A percentile compares a stretch with the other conserved stretches of the same genome.
Evolutionary conservation across 2,329 filamentous ascomycete species (phyloP).

Genomic region (Pyricularia pennisetigena): DNA sequence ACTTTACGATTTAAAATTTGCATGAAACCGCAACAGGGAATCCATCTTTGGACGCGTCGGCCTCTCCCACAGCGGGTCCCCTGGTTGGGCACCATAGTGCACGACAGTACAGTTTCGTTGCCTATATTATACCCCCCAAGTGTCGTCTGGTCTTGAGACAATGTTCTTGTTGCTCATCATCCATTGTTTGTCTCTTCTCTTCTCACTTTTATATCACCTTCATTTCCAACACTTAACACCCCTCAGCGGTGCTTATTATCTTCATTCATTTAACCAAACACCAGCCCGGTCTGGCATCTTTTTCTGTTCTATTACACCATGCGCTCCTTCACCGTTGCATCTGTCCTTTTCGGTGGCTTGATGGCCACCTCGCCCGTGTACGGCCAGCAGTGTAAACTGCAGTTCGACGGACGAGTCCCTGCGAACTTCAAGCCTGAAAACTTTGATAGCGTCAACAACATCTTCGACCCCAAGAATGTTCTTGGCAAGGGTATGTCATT

Average conservation of each 20-base stretch:
- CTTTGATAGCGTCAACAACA: constrained; percentile 28
- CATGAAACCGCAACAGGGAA: neutral
- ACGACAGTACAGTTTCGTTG: neutral
- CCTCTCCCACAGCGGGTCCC: neutral
- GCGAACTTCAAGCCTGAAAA: constrained; percentile 22
- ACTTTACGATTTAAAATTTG: neutral
- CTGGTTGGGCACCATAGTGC: neutral
- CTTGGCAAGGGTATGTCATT: constrained; percentile 32
- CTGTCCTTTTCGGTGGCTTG: constrained; percentile 5
- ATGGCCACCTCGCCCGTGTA: constrained; percentile 7
- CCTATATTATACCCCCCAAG: neutral
- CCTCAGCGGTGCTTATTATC: neutral
- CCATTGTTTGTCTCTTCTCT: neutral
- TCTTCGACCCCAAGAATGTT: constrained; percentile 42
- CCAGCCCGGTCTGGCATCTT: neutral
- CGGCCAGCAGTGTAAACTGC: constrained; percentile 24
- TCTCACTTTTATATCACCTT: neutral
- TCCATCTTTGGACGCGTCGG: neutral
- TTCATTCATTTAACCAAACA: neutral
- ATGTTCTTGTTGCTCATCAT: neutral
- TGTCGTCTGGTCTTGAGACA: neutral
- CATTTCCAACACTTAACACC: neutral
- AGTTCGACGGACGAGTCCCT: constrained; percentile 37
- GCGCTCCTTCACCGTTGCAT: neutral
- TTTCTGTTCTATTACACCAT: neutral